phyloP scores from a whole-genome alignment of 345 rosid species.

The Sonneratia caseolaris region DNA sequence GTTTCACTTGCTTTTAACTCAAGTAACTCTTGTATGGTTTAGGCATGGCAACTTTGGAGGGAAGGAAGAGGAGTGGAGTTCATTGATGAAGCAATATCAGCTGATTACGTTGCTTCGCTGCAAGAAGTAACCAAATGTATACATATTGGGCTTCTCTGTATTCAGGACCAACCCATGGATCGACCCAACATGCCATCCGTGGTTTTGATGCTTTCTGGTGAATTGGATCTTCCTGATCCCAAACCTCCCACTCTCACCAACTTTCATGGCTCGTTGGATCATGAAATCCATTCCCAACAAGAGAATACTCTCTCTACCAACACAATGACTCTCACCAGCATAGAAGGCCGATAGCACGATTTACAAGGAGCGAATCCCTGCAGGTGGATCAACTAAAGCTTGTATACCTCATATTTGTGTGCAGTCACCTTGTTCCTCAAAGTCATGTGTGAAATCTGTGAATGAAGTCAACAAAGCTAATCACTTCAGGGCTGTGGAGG shows the following conservation, averaged over 20 bases:
- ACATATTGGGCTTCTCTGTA: not conserved
- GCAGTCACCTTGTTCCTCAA: too few relatives aligned
- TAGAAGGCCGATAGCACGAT: too few relatives aligned
- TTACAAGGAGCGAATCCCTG: too few relatives aligned
- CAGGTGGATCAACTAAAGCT: too few relatives aligned
- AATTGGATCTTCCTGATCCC: not conserved
- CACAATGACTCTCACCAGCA: too few relatives aligned
- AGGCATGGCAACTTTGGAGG: not conserved
- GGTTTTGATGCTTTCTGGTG: not conserved
- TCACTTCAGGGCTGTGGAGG: too few relatives aligned
- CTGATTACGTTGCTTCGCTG: not conserved
- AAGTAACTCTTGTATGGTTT: not conserved
- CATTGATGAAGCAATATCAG: not conserved
- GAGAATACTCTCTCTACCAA: not conserved
- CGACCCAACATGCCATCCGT: not conserved
- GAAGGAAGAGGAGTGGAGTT: not conserved
- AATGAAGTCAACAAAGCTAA: too few relatives aligned
- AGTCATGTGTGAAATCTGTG: too few relatives aligned
- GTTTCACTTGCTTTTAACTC: too few relatives aligned
- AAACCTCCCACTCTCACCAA: not conserved
- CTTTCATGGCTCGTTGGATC: not conserved
- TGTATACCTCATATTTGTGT: too few relatives aligned
- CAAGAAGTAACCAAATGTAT: not conserved
- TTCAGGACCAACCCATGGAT: not conserved
- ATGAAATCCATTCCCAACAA: not conserved